Base-by-base conservation (phyloP, 768 basidiomycete genomes). In the Rhizopogon roseolus region DNA sequence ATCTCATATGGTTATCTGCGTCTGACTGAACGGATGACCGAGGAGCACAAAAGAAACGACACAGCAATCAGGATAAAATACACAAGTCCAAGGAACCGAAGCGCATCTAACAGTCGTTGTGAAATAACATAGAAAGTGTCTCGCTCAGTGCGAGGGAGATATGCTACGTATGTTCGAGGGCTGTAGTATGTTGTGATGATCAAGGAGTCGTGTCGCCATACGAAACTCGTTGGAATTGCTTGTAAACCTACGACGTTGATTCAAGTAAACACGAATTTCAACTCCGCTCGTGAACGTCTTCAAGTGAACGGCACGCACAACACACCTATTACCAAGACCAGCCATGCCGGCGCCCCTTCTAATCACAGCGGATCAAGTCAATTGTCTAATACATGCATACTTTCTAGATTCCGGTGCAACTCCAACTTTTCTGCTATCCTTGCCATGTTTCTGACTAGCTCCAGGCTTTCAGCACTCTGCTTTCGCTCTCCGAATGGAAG, bases 301-400 rank as follows among this genome's bases (percentile, higher is more conserved):
- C 16, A 45, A 6, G 19, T 39, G 19, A 40, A 17, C 40, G 19
- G 34, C 32, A 48, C 14, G 29, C 19, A 48, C 34, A 40, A 19
- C 34, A 36, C 22, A 22, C n/a, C n/a, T n/a, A n/a, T n/a, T n/a
- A 36, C 13, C 17, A 13, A 34, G 13, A 36, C 14, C 29, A 36
- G 53, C 40, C 9, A 74, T 76, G 64, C 66, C 69, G 41, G 70
- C 76, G 52, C 77, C 79, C 48, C 78, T 87, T 45, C 76, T 78
- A 32, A 86, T 91, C 57, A 81, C 84, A 39, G 86, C 90, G 37
- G 90, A 92, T 59, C 88, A 93, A 65, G 77, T 93, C 56, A 93
- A 93, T 66, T 89, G 86, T 62, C 81, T 93, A 57, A 85, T 93
- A 44, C 84, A 93, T 67, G 79, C 91, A 2, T 93, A 92, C 64